phyloP scores from a whole-genome alignment of 2,329 filamentous ascomycete genomes.

The Rhytidhysteron rufulum region DNA sequence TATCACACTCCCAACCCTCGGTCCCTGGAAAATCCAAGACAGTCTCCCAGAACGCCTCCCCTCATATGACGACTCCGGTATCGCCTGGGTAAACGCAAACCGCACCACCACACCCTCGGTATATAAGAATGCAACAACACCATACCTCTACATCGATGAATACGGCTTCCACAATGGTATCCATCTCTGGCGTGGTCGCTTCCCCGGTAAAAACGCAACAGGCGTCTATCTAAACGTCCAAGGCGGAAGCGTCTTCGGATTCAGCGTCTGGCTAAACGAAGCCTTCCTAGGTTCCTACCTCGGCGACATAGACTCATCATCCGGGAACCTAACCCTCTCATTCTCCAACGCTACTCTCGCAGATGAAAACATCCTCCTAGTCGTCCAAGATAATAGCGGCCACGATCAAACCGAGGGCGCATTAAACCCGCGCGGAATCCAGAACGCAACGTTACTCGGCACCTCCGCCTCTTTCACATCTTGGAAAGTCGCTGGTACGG shows the following conservation, averaged over 20 bases:
- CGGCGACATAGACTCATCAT: slow-evolving; percentile 40
- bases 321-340: slow-evolving; percentile 42
- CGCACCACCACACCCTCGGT: slow-evolving; percentile 37
- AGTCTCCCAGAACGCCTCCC: slow-evolving; percentile 46
- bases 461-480: slow-evolving; percentile 39
- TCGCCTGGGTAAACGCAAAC: slow-evolving; percentile 41
- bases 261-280: slow-evolving; percentile 56
- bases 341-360: slow-evolving; percentile 49
- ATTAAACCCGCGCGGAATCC: slow-evolving; percentile 50
- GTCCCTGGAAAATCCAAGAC: slow-evolving; percentile 47
- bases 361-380: slow-evolving; percentile 47
- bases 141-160: slow-evolving; percentile 40
- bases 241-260: slow-evolving; percentile 55
- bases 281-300: slow-evolving; percentile 54
- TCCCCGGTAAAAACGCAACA: slow-evolving; percentile 31
- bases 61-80: slow-evolving; percentile 42
- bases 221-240: slow-evolving; percentile 50
- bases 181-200: slow-evolving; percentile 41
- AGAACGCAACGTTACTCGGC: slow-evolving; percentile 49
- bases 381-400: slow-evolving; percentile 59
- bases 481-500: slow-evolving; percentile 58
- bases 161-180: slow-evolving; percentile 42
- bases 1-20: slow-evolving; percentile 39
- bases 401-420: slow-evolving; percentile 53
- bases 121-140: slow-evolving; percentile 34